Base-by-base conservation (phyloP, 768 basidiomycete species). In the Zangia roseola region DNA sequence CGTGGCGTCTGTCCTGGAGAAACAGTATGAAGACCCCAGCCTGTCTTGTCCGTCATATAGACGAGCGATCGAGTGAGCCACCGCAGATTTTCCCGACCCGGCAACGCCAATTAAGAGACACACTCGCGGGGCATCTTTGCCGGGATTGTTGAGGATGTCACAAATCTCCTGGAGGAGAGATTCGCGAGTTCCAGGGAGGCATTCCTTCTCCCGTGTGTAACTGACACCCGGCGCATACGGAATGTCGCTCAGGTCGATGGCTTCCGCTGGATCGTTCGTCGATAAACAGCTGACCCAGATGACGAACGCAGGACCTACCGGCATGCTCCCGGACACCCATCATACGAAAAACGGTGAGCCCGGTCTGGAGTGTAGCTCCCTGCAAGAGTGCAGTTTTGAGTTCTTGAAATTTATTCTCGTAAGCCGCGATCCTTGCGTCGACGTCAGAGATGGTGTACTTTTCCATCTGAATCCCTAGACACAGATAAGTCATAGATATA, bases 21-120 rank as follows among this genome's bases (percentile, higher is more conserved):
- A 57, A 28, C 52, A 66, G 21, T 58, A 56, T 0, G 58, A 55
- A 10, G 65, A 59, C 12, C 62, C 65, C 1, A 67, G 53, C 20
- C 62, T 53, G 10, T 40, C 10, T 14, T 58, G 42, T 3, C 33
- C 28, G 17, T 57, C 47, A 14, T 60, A 59, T 19, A 40, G 13
- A 10, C 40, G 40, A 7, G 40, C 40, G 10, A 40, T 40, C 6
- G 40, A 40, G 9, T 40, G 40, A 9, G 40, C 40, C 7, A 40
- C n/a, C 0, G 40, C n/a, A 17, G 40, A 40, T 17, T 40, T 40
- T 23, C 37, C 17, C 39, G 25, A 30, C 53, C 61, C n/a, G 53
- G 52, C 16, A 50, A 40, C 36, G 2, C 63, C 63, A 6, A 43
- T 34, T 4, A 65, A 55, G 6, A 58, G 39, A 37, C 34, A 58